Conservation (phyloP, 441 rosid genomes). For the Aquilaria agallochum region DNA sequence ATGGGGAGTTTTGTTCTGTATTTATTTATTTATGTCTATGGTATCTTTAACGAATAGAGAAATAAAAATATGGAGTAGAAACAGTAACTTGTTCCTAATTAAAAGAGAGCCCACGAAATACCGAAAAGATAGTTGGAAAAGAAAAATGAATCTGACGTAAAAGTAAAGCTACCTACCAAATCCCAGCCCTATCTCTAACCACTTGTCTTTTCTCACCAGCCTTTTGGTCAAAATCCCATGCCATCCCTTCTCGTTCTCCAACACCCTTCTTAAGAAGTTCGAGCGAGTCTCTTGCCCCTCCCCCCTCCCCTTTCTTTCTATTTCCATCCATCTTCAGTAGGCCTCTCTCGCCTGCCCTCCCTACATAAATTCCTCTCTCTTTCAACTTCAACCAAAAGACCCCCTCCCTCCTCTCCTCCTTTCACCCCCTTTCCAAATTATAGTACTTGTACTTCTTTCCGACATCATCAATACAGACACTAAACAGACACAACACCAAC, state of each 20-base stretch:
- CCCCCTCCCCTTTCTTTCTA: constrained; percentile 3
- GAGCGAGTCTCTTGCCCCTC: constrained; percentile 18
- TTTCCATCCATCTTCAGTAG: background rate
- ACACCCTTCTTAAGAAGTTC: no score
- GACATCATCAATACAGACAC: background rate
- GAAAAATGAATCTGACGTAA: constrained; percentile 17
- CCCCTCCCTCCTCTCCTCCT: background rate
- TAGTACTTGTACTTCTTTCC: background rate
- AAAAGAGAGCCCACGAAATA: background rate
- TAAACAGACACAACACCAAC: background rate
- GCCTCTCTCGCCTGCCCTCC: background rate
- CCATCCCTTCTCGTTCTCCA: background rate
- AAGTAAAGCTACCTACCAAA: constrained; percentile 38
- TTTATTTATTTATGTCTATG: no score
- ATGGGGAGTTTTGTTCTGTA: no score
- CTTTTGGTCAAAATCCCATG: constrained; percentile 24
- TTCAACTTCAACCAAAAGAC: background rate
- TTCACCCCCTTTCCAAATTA: no score
- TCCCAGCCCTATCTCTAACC: constrained; percentile 29
- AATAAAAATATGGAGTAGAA: no score
- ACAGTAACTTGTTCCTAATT: no score
- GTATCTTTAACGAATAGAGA: no score
- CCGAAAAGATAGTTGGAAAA: constrained; percentile 6
- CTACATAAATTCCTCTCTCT: constrained; percentile 4
- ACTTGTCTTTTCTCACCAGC: constrained; percentile 52